Percentiles rank a stretch among this genome's conserved stretches.
These are phyloP conservation scores for Ustilago trichophora DNA, from an alignment of 1,284 basidiomycete genomes.

Conservation along the genomic window DNA sequence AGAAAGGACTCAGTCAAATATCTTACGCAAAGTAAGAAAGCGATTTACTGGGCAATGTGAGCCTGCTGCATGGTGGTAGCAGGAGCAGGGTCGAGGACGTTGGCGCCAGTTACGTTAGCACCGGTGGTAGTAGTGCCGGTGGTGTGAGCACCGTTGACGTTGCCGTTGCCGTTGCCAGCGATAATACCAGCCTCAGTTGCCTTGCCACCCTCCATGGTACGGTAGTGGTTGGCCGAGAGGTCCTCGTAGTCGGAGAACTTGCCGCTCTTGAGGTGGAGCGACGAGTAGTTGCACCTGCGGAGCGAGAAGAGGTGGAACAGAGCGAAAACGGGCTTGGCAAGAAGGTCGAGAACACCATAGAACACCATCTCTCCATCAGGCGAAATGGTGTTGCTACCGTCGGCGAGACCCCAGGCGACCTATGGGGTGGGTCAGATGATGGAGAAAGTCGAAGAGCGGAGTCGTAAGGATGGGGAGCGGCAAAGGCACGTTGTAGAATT, in stretches of 20 bases:
- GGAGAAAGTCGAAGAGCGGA: slow-evolving; percentile 70
- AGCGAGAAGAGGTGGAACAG: slow-evolving; percentile 58
- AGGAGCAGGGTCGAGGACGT: slow-evolving; percentile 27
- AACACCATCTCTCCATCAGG: slow-evolving; percentile 70
- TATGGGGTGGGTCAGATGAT: too few relatives aligned
- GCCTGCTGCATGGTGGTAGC: slow-evolving; percentile 33
- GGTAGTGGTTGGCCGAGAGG: slow-evolving; percentile 12
- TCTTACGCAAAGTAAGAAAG: too few relatives aligned
- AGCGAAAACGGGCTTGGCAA: slow-evolving; percentile 69
- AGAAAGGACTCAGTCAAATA: too few relatives aligned
- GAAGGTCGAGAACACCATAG: slow-evolving; percentile 73
- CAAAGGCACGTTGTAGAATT: neutral
- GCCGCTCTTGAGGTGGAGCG: slow-evolving; percentile 49
- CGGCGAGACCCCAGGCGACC: slow-evolving; percentile 70
- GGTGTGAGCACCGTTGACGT: slow-evolving; percentile 7
- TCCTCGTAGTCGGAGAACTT: slow-evolving; percentile 56
- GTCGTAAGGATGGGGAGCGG: slow-evolving; percentile 65
- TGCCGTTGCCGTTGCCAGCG: too few relatives aligned
- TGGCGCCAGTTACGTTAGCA: slow-evolving; percentile 7
- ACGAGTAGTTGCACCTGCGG: slow-evolving; percentile 50
- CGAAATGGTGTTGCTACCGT: slow-evolving; percentile 70
- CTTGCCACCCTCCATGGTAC: slow-evolving; percentile 27
- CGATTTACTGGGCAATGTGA: slow-evolving; percentile 28
- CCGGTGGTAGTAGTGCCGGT: slow-evolving; percentile 3
- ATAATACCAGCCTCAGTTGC: slow-evolving; percentile 28